A percentile compares a stretch with the other conserved stretches of the same genome.
Evolutionary conservation across 352 stramenopile genomes (phyloP).

Genomic region (Pythium aristosporum): DNA sequence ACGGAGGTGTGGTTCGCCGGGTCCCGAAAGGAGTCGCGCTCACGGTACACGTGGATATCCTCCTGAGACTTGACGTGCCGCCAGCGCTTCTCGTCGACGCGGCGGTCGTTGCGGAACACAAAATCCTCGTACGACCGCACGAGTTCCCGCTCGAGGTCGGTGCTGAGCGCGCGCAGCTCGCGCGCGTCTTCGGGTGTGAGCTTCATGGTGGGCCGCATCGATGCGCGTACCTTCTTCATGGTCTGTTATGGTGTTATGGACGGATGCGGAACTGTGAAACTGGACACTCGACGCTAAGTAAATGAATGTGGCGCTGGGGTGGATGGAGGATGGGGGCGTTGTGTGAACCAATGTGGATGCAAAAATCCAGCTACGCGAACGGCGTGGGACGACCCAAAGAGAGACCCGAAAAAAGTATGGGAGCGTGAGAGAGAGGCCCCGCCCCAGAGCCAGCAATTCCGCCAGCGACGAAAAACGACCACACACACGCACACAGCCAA

Average conservation of each 20-base stretch:
- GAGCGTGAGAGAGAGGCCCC: no score
- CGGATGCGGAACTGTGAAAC: background rate
- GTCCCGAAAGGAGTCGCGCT: slow-evolving; percentile 25
- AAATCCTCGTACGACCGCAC: slow-evolving; percentile 44
- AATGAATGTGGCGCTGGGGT: background rate
- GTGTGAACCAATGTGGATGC: no score
- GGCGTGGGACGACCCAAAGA: no score
- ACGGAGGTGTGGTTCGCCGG: background rate
- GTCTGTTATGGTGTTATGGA: background rate
- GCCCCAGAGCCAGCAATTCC: no score
- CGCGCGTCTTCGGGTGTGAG: slow-evolving; percentile 18
- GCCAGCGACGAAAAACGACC: no score
- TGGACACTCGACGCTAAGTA: background rate
- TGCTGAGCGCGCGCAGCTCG: slow-evolving; percentile 21
- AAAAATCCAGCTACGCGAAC: no score
- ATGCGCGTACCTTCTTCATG: slow-evolving; percentile 18
- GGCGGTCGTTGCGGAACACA: slow-evolving; percentile 27
- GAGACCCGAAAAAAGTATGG: no score
- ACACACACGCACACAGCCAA: no score
- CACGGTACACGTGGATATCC: slow-evolving; percentile 36
- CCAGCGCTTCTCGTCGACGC: slow-evolving; percentile 39
- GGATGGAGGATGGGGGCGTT: background rate
- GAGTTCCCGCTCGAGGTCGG: slow-evolving; percentile 32
- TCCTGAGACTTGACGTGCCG: slow-evolving; percentile 27
- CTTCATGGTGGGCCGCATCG: background rate